Percentiles rank a stretch among this genome's conserved stretches.
Evolutionary conservation across 208 protist species (phyloP).

Genomic region (Trypanosoma melophagium): DNA sequence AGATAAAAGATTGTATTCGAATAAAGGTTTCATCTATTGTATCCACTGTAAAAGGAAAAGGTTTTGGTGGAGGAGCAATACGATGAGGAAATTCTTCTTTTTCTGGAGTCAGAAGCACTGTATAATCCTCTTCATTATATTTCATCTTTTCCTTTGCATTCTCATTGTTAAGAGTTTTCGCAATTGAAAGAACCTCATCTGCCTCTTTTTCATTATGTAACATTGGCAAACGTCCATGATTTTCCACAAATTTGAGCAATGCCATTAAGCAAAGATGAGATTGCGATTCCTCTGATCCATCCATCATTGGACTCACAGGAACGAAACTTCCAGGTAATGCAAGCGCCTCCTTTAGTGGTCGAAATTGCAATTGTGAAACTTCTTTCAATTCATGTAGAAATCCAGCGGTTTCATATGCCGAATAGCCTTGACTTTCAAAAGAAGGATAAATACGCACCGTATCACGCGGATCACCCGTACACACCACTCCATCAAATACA

Average conservation of each 20-base stretch:
- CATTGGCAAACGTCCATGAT: conserved; percentile 56
- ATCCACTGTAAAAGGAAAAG: conserved; percentile 59
- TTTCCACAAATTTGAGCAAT: conserved; percentile 70
- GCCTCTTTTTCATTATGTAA: conserved; percentile 70
- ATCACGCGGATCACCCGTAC: conserved; percentile 65
- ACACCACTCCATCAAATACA: conserved; percentile 76
- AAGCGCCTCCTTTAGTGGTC: conserved; percentile 56
- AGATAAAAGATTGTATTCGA: conserved; percentile 48
- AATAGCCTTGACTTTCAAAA: conserved; percentile 68
- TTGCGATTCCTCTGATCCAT: conserved; percentile 75
- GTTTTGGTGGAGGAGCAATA: conserved; percentile 55
- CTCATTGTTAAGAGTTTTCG: conserved; percentile 52
- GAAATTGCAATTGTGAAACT: conserved; percentile 51
- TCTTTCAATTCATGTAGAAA: conserved; percentile 89
- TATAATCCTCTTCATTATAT: not conserved
- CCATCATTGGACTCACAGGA: conserved; percentile 84
- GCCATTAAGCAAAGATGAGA: conserved; percentile 63
- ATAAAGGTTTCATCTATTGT: conserved; percentile 56
- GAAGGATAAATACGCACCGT: conserved; percentile 87
- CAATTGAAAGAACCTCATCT: conserved; percentile 51
- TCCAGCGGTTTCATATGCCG: conserved; percentile 73
- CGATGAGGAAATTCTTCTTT: conserved; percentile 68
- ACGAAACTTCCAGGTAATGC: conserved; percentile 65
- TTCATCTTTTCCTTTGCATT: conserved; percentile 34
- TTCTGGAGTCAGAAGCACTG: conserved; percentile 22